Conservation (phyloP, 768 basidiomycete genomes). For the Phlebiopsis gigantea region DNA sequence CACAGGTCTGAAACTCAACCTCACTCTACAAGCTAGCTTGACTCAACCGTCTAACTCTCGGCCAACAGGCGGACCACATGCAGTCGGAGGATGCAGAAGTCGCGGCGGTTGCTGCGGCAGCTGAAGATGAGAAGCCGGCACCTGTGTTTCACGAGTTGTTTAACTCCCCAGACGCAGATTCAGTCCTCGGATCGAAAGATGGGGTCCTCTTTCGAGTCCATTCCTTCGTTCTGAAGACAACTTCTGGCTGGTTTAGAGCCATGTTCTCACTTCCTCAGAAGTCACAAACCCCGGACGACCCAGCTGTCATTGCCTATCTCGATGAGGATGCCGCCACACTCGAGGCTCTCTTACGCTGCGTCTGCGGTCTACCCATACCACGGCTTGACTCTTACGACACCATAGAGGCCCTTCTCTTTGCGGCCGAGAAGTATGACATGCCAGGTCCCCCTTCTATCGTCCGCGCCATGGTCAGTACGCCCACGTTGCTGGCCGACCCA, state of each 20-base stretch:
- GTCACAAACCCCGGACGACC: background rate
- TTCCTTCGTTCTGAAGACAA: slow-evolving; percentile 53
- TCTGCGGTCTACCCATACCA: slow-evolving; percentile 52
- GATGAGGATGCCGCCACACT: slow-evolving; percentile 54
- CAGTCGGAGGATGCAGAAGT: slow-evolving; percentile 1
- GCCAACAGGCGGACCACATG: background rate
- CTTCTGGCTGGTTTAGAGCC: slow-evolving; percentile 59
- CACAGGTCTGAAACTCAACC: background rate
- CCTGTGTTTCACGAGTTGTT: slow-evolving; percentile 43
- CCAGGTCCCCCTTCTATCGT: slow-evolving; percentile 56
- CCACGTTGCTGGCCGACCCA: slow-evolving; percentile 34
- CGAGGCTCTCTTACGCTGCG: slow-evolving; percentile 54
- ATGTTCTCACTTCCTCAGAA: slow-evolving; percentile 55
- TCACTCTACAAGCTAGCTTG: background rate
- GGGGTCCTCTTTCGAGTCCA: slow-evolving; percentile 53
- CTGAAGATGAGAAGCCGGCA: slow-evolving; percentile 2
- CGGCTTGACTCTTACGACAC: slow-evolving; percentile 44
- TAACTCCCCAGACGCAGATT: slow-evolving; percentile 47
- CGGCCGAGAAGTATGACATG: slow-evolving; percentile 70
- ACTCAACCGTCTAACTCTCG: background rate
- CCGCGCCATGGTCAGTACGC: slow-evolving; percentile 51
- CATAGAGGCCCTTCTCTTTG: slow-evolving; percentile 53
- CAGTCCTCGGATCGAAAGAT: slow-evolving; percentile 47
- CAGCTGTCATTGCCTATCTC: slow-evolving; percentile 39
- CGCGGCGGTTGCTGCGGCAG: background rate